Base-by-base conservation (phyloP, 1,139 yeast genomes). In the Yamadazyma atlantica region DNA sequence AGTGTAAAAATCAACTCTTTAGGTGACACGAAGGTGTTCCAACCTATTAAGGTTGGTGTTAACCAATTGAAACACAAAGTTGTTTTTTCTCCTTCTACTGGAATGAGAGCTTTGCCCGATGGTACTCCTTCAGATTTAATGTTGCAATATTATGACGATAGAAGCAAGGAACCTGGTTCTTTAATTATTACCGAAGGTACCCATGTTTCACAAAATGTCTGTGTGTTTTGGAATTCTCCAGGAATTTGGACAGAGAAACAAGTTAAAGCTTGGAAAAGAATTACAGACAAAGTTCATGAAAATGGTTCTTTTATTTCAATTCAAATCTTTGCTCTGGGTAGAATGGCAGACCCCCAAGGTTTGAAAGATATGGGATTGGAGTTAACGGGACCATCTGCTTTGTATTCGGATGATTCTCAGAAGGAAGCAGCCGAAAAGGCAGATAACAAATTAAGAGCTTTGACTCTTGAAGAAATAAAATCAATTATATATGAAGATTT, bases 251-350 rank as follows among this genome's bases (percentile, higher is more conserved):
- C 60, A 31, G 60, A 64, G 9, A 12, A 60, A 14, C 83, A 78
- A 42, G 56, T 66, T 22, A 60, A 51, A n/a, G 72, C 63, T 13
- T 80, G 84, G 84, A 68, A 63, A 39, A 63, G 66, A 44, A 66
- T 80, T 39, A 60, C 64, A 39, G 69, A 70, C 21, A 66, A 58
- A 12, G 73, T 82, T 29, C 87, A 82, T 50, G 66, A 60, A 33
- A 73, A 81, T 47, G 68, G 73, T 22, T 72, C 85, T 1, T 69
- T 57, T 42, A 57, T 76, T 13, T 66, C 75, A 41, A 50, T 70
- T 31, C 92, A 85, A 59, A 52, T 84, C 32, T 81, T 85, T 83
- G 69, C 64, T 32, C 54, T 80, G 38, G 89, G 88, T 35, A 68
- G 85, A 54, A 66, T 64, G 29, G 79, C 77, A 5, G 63, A 53